Conservation (phyloP, 768 basidiomycete genomes). For the Suillus lakei region DNA sequence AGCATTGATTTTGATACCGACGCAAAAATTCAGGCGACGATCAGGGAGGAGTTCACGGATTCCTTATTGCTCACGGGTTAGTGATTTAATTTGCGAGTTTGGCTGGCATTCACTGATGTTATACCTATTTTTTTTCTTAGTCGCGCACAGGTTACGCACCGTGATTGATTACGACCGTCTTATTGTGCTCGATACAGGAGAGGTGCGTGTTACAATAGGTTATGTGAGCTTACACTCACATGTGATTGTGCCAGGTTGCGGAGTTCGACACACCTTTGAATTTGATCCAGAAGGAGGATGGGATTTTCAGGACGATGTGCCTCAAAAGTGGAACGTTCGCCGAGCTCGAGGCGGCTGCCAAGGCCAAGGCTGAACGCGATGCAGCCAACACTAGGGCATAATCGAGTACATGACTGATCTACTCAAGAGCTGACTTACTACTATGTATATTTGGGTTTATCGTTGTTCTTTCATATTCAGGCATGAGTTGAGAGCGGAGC, state of each 20-base stretch:
- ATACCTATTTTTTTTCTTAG: constrained; percentile 15
- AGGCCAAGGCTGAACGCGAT: constrained; percentile 37
- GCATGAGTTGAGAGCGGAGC: neutral
- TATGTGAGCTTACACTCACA: constrained; percentile 25
- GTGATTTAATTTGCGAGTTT: constrained; percentile 22
- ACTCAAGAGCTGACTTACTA: neutral
- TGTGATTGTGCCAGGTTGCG: constrained; percentile 38
- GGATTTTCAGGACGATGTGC: constrained; percentile 74
- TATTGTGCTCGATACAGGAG: constrained; percentile 68
- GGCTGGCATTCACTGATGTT: constrained; percentile 6
- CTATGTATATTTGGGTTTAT: neutral
- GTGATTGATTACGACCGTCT: constrained; percentile 84
- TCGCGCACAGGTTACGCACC: constrained; percentile 77
- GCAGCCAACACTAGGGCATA: neutral
- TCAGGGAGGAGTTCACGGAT: constrained; percentile 81
- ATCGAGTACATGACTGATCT: neutral
- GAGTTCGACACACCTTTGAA: constrained; percentile 78
- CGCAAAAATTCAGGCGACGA: constrained; percentile 87
- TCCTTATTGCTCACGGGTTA: constrained; percentile 75
- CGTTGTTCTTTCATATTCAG: neutral
- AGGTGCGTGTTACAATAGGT: constrained; percentile 22
- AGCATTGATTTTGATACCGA: constrained; percentile 90
- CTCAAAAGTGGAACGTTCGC: constrained; percentile 68
- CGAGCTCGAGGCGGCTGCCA: constrained; percentile 65
- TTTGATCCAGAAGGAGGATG: constrained; percentile 63